Evolutionary conservation across 768 basidiomycete genomes (phyloP).

Genomic region (Scleroderma bovista): DNA sequence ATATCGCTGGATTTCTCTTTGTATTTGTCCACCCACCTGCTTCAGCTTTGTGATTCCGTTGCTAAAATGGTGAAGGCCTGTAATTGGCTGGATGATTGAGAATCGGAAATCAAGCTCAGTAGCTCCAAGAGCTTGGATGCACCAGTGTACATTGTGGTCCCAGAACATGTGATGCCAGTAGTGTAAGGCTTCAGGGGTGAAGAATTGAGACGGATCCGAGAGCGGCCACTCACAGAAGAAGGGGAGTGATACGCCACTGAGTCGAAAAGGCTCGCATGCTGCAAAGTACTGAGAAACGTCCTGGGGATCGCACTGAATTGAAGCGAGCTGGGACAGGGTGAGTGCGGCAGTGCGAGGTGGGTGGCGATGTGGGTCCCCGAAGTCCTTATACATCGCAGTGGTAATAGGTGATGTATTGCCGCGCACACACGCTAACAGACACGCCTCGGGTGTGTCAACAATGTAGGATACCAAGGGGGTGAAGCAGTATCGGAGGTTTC

Average conservation of each 20-base stretch:
- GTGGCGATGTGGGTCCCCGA: conserved; percentile 28
- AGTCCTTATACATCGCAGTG: conserved; percentile 25
- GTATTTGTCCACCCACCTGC: conserved; percentile 36
- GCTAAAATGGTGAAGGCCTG: conserved; percentile 32
- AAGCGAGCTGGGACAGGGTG: conserved; percentile 15
- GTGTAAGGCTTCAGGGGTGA: conserved; percentile 35
- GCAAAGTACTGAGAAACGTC: background rate
- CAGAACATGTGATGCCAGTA: conserved; percentile 33
- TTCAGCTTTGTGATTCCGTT: conserved; percentile 37
- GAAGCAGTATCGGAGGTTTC: conserved; percentile 17
- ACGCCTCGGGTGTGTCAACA: conserved; percentile 28
- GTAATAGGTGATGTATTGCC: conserved; percentile 29
- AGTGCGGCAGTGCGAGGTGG: conserved; percentile 13
- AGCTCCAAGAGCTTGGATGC: conserved; percentile 24
- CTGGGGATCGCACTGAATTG: background rate
- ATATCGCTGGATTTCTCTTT: conserved; percentile 33
- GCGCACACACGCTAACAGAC: conserved; percentile 24
- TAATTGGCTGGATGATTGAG: conserved; percentile 1
- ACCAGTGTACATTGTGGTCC: conserved; percentile 38
- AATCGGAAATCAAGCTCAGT: conserved; percentile 12
- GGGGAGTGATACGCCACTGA: conserved; percentile 13
- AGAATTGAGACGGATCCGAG: conserved; percentile 27
- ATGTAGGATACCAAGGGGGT: conserved; percentile 27
- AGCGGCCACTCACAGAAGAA: conserved; percentile 36
- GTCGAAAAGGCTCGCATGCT: background rate